Base-by-base conservation (phyloP, 768 basidiomycete genomes). In the Tulasnella sp. region DNA sequence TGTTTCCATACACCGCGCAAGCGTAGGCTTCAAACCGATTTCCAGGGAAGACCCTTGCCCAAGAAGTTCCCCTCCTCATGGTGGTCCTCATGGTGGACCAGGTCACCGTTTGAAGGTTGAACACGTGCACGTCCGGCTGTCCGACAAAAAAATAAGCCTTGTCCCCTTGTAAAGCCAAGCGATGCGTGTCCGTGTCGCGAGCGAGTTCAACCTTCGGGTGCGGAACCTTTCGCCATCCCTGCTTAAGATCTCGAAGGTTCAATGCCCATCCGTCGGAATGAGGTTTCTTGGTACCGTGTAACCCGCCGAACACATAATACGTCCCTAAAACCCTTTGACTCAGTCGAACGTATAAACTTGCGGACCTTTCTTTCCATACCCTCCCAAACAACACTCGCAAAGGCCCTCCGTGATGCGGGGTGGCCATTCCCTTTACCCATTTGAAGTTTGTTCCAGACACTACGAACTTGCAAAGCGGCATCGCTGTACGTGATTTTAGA, bases 111-210 rank as follows among this genome's bases (percentile, higher is more conserved):
- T 77, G 81, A 24, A 89, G 85, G 80, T 89, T 87, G 79, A 88
- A 87, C 80, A 82, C 86, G 50, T 86, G 86, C 73, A 88, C 73
- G 0, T 80, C 77, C 0, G 82, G 81, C 4, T 80, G 78, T 1
- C 87, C 88, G 16, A 83, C 84, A 83, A 87, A 88, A 48, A 87
- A 84, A 78, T 87, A 86, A 1, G 87, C 88, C 72, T 83, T 84
- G 54, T 85, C 83, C 22, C 85, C 82, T 75, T 87, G 82, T 4
- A 85, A 81, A 18, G 20, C 81, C 80, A 84, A 79, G 11, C 80
- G 82, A 40, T 75, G 82, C 31, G 80, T 40, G 64, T 31, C 64
- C n/a, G 31, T 28, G 7, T 8, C 44, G 73, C n/a, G 31, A 2
- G 6, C 12, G 22, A 41, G 31, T 3, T 42, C 73, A n/a, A 41